Conservation (phyloP, 106 monocot genomes). For the Apostasia shenzhenica region DNA sequence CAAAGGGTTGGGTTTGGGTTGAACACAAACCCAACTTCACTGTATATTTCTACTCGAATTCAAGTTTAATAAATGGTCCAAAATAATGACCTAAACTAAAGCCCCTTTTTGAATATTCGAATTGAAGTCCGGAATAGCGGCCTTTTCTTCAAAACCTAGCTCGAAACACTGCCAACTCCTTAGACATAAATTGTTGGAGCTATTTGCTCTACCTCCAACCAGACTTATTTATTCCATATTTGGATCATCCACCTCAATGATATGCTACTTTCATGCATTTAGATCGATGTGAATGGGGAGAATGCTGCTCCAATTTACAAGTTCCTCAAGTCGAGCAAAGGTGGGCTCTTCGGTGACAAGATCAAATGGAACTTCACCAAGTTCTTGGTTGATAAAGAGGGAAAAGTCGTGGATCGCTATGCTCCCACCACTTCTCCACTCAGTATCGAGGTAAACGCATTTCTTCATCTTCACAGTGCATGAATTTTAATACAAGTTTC, state of each 20-base stretch:
- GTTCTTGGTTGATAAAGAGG: constrained; percentile 60
- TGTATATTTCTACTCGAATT: no score
- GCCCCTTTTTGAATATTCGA: no score
- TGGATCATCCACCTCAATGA: no score
- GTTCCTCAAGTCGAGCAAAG: constrained; percentile 62
- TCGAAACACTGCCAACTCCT: no score
- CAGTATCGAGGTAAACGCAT: constrained; percentile 43
- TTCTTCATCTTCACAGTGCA: neutral
- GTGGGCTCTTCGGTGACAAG: constrained; percentile 40
- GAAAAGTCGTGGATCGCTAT: constrained; percentile 56
- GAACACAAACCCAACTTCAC: no score
- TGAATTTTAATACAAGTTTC: neutral
- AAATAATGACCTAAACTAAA: neutral
- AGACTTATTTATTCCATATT: no score
- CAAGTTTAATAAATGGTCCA: no score
- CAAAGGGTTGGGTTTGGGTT: no score
- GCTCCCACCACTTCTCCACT: constrained; percentile 64
- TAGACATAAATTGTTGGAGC: neutral
- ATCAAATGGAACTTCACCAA: constrained; percentile 80
- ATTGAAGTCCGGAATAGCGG: no score
- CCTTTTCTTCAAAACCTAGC: no score
- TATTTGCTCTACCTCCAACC: neutral
- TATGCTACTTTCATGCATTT: neutral
- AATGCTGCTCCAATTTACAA: constrained; percentile 54
- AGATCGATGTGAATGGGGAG: constrained; percentile 66